phyloP scores from a whole-genome alignment of 306 rosid species.

The Quillaja saponaria region DNA sequence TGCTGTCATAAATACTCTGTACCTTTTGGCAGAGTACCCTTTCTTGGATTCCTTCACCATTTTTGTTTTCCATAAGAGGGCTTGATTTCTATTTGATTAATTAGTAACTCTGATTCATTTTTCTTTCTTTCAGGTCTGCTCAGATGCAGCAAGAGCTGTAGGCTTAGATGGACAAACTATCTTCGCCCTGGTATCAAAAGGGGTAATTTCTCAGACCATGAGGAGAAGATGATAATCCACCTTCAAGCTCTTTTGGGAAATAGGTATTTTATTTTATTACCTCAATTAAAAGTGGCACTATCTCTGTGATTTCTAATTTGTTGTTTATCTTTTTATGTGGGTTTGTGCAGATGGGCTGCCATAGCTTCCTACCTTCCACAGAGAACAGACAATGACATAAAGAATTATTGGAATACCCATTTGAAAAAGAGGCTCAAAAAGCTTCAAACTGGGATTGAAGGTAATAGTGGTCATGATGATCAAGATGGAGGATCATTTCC shows the following conservation, averaged over 20 bases:
- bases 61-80: background rate
- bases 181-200: conserved; percentile 88
- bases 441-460: conserved; percentile 30
- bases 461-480: background rate
- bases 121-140: conserved; percentile 56
- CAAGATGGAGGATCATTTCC: conserved; percentile 27
- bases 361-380: conserved; percentile 74
- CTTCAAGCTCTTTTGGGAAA: conserved; percentile 95
- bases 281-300: background rate
- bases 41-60: background rate
- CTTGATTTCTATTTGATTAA: background rate
- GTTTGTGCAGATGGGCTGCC: conserved; percentile 66
- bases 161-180: conserved; percentile 95
- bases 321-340: background rate
- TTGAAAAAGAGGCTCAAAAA: conserved; percentile 54
- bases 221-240: conserved; percentile 85
- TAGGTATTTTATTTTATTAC: conserved; percentile 39
- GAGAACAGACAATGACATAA: conserved; percentile 67
- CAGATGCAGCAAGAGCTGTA: conserved; percentile 94
- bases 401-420: conserved; percentile 72
- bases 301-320: too few species aligned
- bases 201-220: conserved; percentile 76
- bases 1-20: background rate
- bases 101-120: too few species aligned
- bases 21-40: background rate